These are phyloP conservation scores for Purshia tridentata DNA, from an alignment of 306 rosid genomes.

Conservation along the genomic window DNA sequence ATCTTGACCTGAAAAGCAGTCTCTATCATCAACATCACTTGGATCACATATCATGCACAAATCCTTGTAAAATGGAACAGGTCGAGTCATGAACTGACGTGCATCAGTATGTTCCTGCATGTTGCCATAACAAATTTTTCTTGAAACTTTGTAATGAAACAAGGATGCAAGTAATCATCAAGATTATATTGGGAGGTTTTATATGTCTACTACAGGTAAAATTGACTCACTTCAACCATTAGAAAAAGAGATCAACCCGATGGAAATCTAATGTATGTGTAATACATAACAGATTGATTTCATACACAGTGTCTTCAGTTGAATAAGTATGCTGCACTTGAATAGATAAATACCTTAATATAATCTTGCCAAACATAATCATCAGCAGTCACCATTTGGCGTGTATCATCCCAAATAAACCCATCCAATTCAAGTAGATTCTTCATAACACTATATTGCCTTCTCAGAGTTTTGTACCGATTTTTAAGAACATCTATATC, in stretches of 20 bases:
- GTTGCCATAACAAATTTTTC: conserved; percentile 18
- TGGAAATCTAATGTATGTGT: background rate
- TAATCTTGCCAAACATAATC: conserved; percentile 78
- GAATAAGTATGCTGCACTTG: background rate
- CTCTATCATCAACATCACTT: conserved; percentile 37
- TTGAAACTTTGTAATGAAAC: conserved; percentile 4
- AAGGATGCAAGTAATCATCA: conserved; percentile 13
- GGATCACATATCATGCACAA: conserved; percentile 65
- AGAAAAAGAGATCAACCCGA: background rate
- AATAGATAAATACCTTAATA: conserved; percentile 49
- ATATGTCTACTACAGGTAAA: background rate
- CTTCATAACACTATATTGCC: conserved; percentile 61
- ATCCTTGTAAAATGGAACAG: conserved; percentile 63
- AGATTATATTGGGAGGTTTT: background rate
- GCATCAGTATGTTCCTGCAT: conserved; percentile 69
- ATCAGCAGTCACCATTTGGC: conserved; percentile 74
- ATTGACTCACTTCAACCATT: background rate
- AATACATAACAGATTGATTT: background rate
- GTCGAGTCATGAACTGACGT: conserved; percentile 78
- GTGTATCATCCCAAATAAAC: conserved; percentile 72
- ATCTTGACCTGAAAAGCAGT: conserved; percentile 37
- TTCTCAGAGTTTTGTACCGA: conserved; percentile 67
- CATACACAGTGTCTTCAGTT: background rate
- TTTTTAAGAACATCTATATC: conserved; percentile 70
- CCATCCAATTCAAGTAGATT: conserved; percentile 66